Conservation (phyloP, 2,329 filamentous ascomycete species). For the Venturia oleaginea region DNA sequence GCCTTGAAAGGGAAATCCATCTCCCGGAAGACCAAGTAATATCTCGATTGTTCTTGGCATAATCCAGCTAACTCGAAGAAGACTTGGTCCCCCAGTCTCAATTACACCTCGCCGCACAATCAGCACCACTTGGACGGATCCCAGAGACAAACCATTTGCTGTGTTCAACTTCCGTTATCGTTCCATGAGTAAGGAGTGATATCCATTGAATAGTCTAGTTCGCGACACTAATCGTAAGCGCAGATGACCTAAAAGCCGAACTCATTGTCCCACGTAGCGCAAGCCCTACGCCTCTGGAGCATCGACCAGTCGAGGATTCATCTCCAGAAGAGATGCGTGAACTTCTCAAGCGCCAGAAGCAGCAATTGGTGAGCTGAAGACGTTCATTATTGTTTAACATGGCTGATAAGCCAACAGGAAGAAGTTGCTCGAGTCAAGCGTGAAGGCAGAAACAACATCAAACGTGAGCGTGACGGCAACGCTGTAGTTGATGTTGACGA, state of each 20-base stretch:
- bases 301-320: constrained; percentile 19
- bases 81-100: background rate
- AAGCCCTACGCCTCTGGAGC: constrained; percentile 21
- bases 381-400: background rate
- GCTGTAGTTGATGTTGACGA: background rate
- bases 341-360: constrained; percentile 18
- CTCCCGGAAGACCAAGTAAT: background rate
- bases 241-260: constrained; percentile 24
- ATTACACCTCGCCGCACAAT: background rate
- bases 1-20: constrained; percentile 8
- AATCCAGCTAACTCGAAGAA: background rate
- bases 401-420: background rate
- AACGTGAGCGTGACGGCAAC: background rate
- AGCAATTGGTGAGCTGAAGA: background rate
- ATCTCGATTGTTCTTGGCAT: background rate
- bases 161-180: constrained; percentile 10
- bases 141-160: background rate
- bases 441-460: background rate
- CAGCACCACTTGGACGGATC: background rate
- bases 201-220: background rate
- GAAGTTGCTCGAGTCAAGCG: constrained; percentile 5
- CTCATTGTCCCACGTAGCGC: constrained; percentile 24
- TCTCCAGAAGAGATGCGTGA: constrained; percentile 20
- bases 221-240: background rate
- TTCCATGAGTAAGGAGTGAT: background rate